Evolutionary conservation across 345 rosid species (phyloP).

Genomic region (Eucalyptus marginata): DNA sequence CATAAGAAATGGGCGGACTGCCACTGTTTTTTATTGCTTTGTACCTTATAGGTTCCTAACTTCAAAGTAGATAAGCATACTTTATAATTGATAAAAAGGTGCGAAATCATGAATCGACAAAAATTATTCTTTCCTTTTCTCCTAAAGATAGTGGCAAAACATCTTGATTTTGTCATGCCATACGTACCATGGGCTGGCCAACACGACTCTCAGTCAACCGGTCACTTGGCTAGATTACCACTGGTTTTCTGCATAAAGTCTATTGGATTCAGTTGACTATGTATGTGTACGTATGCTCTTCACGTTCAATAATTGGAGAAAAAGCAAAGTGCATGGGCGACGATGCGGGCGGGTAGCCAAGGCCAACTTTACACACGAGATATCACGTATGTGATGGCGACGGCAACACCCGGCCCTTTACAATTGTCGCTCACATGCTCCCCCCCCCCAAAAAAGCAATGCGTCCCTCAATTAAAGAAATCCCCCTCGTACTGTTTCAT

Average conservation of each 20-base stretch:
- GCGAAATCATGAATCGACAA: neutral
- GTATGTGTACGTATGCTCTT: neutral
- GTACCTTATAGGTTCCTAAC: neutral
- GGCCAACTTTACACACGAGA: neutral
- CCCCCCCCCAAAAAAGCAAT: neutral
- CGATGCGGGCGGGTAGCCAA: neutral
- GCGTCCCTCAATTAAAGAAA: neutral
- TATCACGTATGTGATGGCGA: neutral
- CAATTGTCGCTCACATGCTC: neutral
- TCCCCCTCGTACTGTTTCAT: neutral
- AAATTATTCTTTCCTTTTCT: neutral
- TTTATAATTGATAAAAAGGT: neutral
- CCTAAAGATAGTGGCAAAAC: neutral
- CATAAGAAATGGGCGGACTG: neutral
- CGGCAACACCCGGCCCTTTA: neutral
- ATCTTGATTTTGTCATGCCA: neutral
- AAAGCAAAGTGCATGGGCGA: neutral
- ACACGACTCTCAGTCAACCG: neutral
- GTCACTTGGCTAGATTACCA: neutral
- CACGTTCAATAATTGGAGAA: neutral
- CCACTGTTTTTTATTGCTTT: accelerated
- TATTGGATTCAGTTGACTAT: neutral
- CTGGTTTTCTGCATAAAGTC: neutral
- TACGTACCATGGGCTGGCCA: neutral
- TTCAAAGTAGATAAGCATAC: accelerated